Base-by-base conservation (phyloP, 352 stramenopile species). In the Chrysophaeum taylorii region DNA sequence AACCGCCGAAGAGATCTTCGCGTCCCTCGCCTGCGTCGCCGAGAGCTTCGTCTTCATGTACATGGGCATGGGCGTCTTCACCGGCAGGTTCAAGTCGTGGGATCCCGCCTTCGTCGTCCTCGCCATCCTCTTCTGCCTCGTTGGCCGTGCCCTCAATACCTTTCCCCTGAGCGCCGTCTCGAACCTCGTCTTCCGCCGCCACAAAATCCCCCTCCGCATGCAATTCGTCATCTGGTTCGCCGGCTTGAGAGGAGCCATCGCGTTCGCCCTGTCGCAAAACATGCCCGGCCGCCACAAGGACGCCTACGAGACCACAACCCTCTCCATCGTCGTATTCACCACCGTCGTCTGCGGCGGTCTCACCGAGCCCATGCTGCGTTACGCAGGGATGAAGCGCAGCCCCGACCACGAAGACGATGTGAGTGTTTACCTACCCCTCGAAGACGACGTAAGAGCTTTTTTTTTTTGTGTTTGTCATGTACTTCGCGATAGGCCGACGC, bases 261-360 rank as follows among this genome's bases (percentile, higher is more conserved):
- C 87, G 0, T 95, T 91, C 79, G 91, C 92, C 21, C 75, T 98
- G 5, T 90, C 87, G 12, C 89, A 89, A 76, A 95, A 97, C 71
- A 97, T 98, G 88, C 91, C 91, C 23, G 87, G 89, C 1, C 85
- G 88, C 15, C 91, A 96, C 72, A 90, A 92, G 76, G 90, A 96
- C 68, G 73, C 78, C 2, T 92, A 92, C 64, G 72, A 81, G 29
- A 88, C 85, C 33, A 88, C 82, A 14, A 93, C 86, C 14, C 76
- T 94, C 33, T 83, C 76, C 67, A 89, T 98, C 42, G 94, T 95
- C 25, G 92, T 98, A 50, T 95, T 97, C 76, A 98, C 92, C 1
- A 97, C 92, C 0, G 82, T 98, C 52, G 91, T 97, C 53, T 97
- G 90, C 76, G 93, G 92, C 45, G 90, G 89, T 2, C 73, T 94